Evolutionary conservation across 2,329 filamentous ascomycete genomes (phyloP), one percentile per base, ranked within the genome.

Genomic region (Arthrobotrys conoides): DNA sequence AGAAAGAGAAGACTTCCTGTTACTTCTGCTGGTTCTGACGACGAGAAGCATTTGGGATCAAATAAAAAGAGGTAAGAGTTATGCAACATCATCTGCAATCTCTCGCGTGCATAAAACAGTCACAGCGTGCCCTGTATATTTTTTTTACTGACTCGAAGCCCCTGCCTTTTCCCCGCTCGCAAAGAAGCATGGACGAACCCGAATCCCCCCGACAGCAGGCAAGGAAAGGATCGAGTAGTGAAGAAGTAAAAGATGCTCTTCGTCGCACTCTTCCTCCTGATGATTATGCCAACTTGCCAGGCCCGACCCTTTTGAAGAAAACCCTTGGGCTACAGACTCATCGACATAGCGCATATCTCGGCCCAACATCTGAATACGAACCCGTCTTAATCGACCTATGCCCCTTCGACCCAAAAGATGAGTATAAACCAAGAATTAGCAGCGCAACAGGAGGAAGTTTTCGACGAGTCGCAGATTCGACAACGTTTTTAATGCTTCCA

Each of bases 341-440:
- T 84, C 90, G 92, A 78, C 93, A 92, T 84, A 93, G 92, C 85
- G 91, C 93, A 84, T 93, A 95, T 83, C 93, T 96, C 81, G 93
- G 93, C 27, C 89, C 91, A 73, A 95, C 92, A 64, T 94, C 92
- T 64, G 92, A 94, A 82, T 93, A 94, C 83, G 93, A 96, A 83
- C 91, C 92, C 16, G 91, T 91, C n/a, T 87, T 96, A 69, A 93
- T 95, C 84, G 92, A 93, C 82, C 87, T 95, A 22, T 94, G 92
- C 22, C 88, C 90, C 5, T 94, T 94, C 84, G 92, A 95, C 84
- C 91, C 90, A 33, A 91, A 92, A 83, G 92, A 94, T 86, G 92
- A 95, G 85, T 94, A 91, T 82, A 88, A 92, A 22, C 87, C 93
- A 72, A 89, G 91, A 46, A 85, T 88, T 27, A 66, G 79, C 48